Conservation (phyloP, 768 basidiomycete species). For the Termitomyces sp. region DNA sequence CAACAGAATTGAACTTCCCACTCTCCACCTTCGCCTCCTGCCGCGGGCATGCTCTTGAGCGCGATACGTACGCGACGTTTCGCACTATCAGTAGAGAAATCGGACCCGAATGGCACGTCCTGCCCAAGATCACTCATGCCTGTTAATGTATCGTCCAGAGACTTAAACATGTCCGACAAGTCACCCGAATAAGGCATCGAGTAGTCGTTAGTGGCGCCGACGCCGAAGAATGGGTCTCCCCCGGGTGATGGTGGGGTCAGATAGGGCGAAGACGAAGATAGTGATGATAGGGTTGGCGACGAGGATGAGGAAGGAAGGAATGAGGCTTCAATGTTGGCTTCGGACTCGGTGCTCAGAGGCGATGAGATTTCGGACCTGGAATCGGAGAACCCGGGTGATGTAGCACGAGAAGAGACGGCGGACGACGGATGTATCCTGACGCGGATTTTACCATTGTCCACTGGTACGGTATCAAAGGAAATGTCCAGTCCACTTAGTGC, state of each 20-base stretch:
- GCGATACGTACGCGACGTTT: slow-evolving; percentile 63
- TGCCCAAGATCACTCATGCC: slow-evolving; percentile 24
- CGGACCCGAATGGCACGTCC: slow-evolving; percentile 31
- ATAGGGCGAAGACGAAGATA: slow-evolving; percentile 26
- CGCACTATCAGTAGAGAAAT: slow-evolving; percentile 30
- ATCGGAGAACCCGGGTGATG: slow-evolving; percentile 26
- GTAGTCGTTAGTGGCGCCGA: slow-evolving; percentile 38
- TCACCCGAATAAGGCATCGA: slow-evolving; percentile 29
- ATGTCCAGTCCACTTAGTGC: slow-evolving; percentile 60
- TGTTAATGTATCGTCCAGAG: slow-evolving; percentile 23
- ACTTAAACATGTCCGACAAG: slow-evolving; percentile 29
- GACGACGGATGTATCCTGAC: slow-evolving; percentile 66
- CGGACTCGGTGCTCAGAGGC: slow-evolving; percentile 22
- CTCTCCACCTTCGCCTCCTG: slow-evolving; percentile 66
- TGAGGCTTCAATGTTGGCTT: slow-evolving; percentile 17
- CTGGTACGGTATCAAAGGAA: slow-evolving; percentile 63
- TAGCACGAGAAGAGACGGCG: slow-evolving; percentile 35
- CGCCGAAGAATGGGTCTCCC: slow-evolving; percentile 57
- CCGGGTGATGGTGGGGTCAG: slow-evolving; percentile 31
- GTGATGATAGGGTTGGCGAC: slow-evolving; percentile 4
- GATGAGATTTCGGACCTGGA: slow-evolving; percentile 20
- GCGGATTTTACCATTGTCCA: slow-evolving; percentile 66
- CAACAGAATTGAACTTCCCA: slow-evolving; percentile 77
- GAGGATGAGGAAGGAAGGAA: slow-evolving; percentile 20
- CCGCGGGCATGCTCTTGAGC: slow-evolving; percentile 56